phyloP scores from a whole-genome alignment of 805 yeast genomes.

The Priceomyces fermenticarens region DNA sequence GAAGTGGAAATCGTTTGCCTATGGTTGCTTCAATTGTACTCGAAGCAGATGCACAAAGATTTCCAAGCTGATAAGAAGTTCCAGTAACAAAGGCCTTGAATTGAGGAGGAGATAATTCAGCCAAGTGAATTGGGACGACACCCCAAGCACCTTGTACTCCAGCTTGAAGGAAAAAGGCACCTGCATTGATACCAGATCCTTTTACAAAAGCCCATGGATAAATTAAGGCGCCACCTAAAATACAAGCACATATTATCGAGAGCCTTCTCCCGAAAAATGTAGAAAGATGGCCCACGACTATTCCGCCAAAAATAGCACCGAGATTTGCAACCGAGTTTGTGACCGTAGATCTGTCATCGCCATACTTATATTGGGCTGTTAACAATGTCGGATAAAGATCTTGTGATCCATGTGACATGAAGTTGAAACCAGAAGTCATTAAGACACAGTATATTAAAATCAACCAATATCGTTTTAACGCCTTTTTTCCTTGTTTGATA shows the following conservation, averaged over 20 bases:
- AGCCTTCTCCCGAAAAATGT: conserved; percentile 37
- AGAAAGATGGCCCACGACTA: conserved; percentile 43
- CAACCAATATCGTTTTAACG: conserved; percentile 54
- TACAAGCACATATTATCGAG: conserved; percentile 27
- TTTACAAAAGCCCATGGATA: conserved; percentile 36
- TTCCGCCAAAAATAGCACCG: conserved; percentile 42
- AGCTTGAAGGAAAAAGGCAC: conserved; percentile 59
- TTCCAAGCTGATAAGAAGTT: conserved; percentile 65
- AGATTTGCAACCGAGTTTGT: conserved; percentile 40
- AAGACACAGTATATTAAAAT: conserved; percentile 52
- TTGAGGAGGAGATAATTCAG: conserved; percentile 57
- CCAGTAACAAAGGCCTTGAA: conserved; percentile 59
- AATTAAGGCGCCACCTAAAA: conserved; percentile 38
- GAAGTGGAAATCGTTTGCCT: conserved; percentile 48
- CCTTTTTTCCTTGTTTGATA: conserved; percentile 21
- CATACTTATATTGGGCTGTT: conserved; percentile 29
- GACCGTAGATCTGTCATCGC: conserved; percentile 32
- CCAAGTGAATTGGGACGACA: conserved; percentile 58
- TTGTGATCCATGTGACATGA: conserved; percentile 72
- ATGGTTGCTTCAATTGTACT: conserved; percentile 67
- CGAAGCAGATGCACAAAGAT: conserved; percentile 62
- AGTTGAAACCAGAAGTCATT: conserved; percentile 67
- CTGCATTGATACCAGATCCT: conserved; percentile 49
- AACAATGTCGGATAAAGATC: conserved; percentile 55
- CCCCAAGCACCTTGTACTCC: conserved; percentile 74